Evolutionary conservation across 2,329 filamentous ascomycete species (phyloP).

Genomic region (Phialocephala subalpina): DNA sequence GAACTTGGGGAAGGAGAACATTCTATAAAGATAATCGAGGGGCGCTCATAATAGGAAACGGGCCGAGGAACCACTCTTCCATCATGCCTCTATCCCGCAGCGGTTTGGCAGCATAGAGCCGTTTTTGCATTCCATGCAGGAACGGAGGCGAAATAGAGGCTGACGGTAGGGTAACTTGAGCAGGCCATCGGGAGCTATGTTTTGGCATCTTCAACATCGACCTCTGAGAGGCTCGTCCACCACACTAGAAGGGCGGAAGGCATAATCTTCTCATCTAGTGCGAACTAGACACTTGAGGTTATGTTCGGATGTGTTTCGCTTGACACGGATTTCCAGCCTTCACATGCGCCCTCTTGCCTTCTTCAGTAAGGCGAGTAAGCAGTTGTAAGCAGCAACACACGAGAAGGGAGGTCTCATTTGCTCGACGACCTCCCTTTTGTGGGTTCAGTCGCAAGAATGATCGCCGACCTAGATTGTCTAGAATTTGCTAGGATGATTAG

Average conservation of each 20-base stretch:
- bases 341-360: neutral
- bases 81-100: constrained; percentile 3
- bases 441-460: neutral
- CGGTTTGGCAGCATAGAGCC: neutral
- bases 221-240: constrained; percentile 15
- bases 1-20: neutral
- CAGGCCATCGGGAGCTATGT: constrained; percentile 15
- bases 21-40: too few relatives aligned
- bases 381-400: neutral
- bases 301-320: neutral
- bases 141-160: constrained; percentile 5
- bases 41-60: neutral
- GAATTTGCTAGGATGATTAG: neutral
- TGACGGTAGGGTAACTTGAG: neutral
- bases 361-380: neutral
- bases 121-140: constrained; percentile 13
- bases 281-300: neutral
- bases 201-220: neutral
- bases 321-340: neutral
- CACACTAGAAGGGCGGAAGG: constrained; percentile 8
- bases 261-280: neutral
- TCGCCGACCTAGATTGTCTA: too few relatives aligned
- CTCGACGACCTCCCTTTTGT: neutral
- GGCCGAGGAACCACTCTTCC: neutral
- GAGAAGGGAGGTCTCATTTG: neutral